Percentiles rank a stretch among this genome's conserved stretches.
phyloP scores from a whole-genome alignment of 495 filamentous ascomycete species.

The Cairneyella variabilis region DNA sequence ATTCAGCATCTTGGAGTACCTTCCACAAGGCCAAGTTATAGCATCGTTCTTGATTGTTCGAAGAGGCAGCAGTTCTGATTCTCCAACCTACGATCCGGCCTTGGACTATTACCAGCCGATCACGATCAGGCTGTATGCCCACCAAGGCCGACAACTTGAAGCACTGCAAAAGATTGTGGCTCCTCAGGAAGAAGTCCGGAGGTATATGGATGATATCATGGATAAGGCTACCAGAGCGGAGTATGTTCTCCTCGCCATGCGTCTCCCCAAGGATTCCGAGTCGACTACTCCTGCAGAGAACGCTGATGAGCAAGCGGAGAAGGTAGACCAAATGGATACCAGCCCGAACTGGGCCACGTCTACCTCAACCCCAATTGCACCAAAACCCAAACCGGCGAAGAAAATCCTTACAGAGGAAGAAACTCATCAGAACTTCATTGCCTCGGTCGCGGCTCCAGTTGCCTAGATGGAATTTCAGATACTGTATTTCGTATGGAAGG shows the following conservation, averaged over 20 bases:
- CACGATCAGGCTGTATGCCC: conserved; percentile 70
- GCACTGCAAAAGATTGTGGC: conserved; percentile 75
- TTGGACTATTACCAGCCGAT: conserved; percentile 88
- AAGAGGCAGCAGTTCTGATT: conserved; percentile 49
- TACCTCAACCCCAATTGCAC: conserved; percentile 24
- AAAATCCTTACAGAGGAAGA: conserved; percentile 38
- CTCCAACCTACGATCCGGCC: conserved; percentile 40
- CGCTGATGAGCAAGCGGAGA: conserved; percentile 18
- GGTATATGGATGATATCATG: conserved; percentile 84
- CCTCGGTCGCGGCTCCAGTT: conserved; percentile 6
- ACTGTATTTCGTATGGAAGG: neutral
- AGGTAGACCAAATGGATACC: conserved; percentile 9
- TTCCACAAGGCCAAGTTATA: conserved; percentile 44
- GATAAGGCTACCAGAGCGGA: conserved; percentile 66
- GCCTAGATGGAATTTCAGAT: neutral
- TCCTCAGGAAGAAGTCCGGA: conserved; percentile 69
- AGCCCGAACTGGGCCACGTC: conserved; percentile 42
- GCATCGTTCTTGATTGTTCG: conserved; percentile 66
- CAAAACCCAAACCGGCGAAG: conserved; percentile 28
- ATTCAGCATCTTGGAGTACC: conserved; percentile 75
- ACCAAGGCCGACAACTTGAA: conserved; percentile 61
- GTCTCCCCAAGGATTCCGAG: conserved; percentile 49
- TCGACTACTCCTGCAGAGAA: conserved; percentile 25
- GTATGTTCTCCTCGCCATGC: conserved; percentile 63
- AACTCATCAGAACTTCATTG: conserved; percentile 45